Base-by-base conservation (phyloP, 2,329 filamentous ascomycete genomes). In the Colletotrichum graminicola region DNA sequence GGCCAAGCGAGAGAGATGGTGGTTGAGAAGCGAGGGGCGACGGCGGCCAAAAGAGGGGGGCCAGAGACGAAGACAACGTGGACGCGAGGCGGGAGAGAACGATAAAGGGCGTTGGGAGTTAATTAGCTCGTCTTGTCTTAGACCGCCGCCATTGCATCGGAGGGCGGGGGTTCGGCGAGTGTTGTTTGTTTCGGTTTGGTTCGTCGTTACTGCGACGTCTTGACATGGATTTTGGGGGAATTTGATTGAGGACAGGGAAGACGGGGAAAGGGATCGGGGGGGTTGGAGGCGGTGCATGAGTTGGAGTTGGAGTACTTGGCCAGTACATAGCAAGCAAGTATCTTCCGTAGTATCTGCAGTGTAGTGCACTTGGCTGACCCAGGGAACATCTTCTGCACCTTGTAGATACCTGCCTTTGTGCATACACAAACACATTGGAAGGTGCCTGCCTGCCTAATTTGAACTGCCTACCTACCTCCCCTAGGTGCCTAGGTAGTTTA, bases 111-210 rank as follows among this genome's bases (percentile, higher is more conserved):
- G 51, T 34, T 45, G 23, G 23, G 60, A 39, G 59, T 51, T 43
- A 29, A 47, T 55, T 56, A 63, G 61, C 57, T 71, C 64, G 41
- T 62, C 56, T 71, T 57, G 67, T 67, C 67, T 62, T 62, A 51
- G 67, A 51, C 55, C 51, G 62, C n/a, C 55, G 67, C n/a, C 51
- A 49, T 63, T 41, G 54, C 54, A 26, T 39, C 54, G 59, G 57
- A 39, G 57, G 49, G 60, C 39, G 52, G 34, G 60, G 43, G 12
- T 45, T 43, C 32, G 43, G 49, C 23, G 60, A 39, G 55, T 32
- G 66, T 57, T 8, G 66, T 59, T n/a, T 60, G 57, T 49, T 43
- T 54, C 36, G 45, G 32, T 51, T 11, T 51, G 60, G 45, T 62
- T 62, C 45, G 45, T 62, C 32, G 39, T 18, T 26, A 32, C 36